These are phyloP conservation scores for Psilocybe tampanensis DNA, from an alignment of 768 basidiomycete genomes.

Conservation along the genomic window DNA sequence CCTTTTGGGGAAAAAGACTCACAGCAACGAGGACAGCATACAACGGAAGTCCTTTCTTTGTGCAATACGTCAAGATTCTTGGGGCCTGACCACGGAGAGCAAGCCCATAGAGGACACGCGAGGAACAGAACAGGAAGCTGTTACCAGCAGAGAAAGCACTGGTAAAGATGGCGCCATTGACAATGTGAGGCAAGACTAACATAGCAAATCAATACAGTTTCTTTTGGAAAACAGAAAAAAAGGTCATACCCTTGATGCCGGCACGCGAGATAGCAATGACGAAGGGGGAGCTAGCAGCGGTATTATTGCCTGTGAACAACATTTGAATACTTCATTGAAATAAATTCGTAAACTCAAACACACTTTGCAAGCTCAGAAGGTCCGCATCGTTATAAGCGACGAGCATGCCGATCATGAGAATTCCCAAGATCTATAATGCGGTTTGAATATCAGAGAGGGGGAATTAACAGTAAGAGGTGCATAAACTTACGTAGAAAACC, in stretches of 20 bases:
- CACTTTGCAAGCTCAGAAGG: slow-evolving; percentile 41
- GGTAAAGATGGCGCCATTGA: slow-evolving; percentile 75
- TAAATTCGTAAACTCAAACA: slow-evolving; percentile 4
- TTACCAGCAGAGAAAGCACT: slow-evolving; percentile 75
- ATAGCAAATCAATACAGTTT: background rate
- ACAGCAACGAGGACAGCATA: slow-evolving; percentile 38
- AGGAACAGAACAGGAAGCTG: slow-evolving; percentile 60
- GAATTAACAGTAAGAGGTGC: too few relatives aligned
- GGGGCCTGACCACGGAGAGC: slow-evolving; percentile 55
- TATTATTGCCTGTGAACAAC: slow-evolving; percentile 41
- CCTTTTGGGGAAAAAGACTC: slow-evolving; percentile 12
- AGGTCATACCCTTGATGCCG: slow-evolving; percentile 49
- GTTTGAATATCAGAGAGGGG: too few relatives aligned
- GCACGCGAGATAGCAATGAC: slow-evolving; percentile 79
- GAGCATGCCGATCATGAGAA: slow-evolving; percentile 78
- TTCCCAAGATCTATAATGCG: slow-evolving; percentile 65
- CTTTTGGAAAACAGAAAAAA: too few relatives aligned
- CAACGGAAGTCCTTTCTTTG: slow-evolving; percentile 50
- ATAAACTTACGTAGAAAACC: slow-evolving; percentile 75
- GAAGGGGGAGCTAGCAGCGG: slow-evolving; percentile 81
- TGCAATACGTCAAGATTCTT: slow-evolving; percentile 43
- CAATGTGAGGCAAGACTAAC: slow-evolving; percentile 60
- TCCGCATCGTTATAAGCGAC: slow-evolving; percentile 66
- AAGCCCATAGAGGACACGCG: slow-evolving; percentile 55
- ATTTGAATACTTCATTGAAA: background rate